Evolutionary conservation across 805 yeast genomes (phyloP), one percentile per base, ranked within the genome.

Genomic region (Candida alai): DNA sequence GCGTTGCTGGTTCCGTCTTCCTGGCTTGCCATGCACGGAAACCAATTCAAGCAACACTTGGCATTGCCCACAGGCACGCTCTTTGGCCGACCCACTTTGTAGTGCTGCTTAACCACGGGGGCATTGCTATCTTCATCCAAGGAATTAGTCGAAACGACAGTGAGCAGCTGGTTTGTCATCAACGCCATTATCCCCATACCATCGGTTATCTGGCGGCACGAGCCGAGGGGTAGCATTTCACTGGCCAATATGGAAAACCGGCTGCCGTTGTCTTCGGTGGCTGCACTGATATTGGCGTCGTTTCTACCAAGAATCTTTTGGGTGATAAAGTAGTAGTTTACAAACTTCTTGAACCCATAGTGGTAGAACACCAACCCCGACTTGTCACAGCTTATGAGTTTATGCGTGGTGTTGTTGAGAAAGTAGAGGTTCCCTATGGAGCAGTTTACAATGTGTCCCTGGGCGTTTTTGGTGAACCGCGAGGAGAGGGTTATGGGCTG

Each of bases 201-300:
- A 52, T 84, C 93, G 4, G 79, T 69, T 2, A 67, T 54, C 36
- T 77, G 78, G 4, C 62, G 55, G 0, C 64, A 56, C 0, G 79
- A 64, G 0, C 88, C 88, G 5, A 77, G 54, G 0, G 90, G 89
- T n/a, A 82, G 56, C 3, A 73, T 48, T 22, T 64, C 61, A 40
- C 74, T 68, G 17, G 48, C 61, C 14, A 42, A 48, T 5, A 62
- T 48, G 4, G 35, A 15, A 36, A 37, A 44, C 25, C 45, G 48
- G 1, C 34, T 10, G 12, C 37, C 34, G n/a, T n/a, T n/a, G n/a
- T n/a, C n/a, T n/a, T n/a, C n/a, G n/a, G n/a, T n/a, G n/a, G n/a
- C n/a, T n/a, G n/a, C n/a, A 11, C 30, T 32, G 15, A 36, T 24
- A 34, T 49, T 48, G 4, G 62, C 34, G 30, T 54, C 62, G 37